Evolutionary conservation across 495 filamentous ascomycete genomes (phyloP), one percentile per base, ranked within the genome.

Genomic region (Aspergillus ellipticus): DNA sequence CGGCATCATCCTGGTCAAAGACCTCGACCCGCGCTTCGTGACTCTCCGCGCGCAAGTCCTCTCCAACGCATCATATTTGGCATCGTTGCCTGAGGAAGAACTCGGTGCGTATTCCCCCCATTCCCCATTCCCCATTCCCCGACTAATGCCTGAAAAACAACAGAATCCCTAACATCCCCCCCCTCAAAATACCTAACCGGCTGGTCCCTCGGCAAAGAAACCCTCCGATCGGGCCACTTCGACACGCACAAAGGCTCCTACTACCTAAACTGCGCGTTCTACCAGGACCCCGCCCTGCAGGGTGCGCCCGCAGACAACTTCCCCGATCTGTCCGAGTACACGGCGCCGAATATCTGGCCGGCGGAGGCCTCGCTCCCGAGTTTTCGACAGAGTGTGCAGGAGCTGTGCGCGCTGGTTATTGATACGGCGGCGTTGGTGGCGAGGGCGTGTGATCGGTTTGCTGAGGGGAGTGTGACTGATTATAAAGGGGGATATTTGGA

Each of bases 251-350:
- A 99, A 75, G 94, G 94, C 51, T 96, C 90, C 16, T 99, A 89
- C 79, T 99, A 97, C 68, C 87, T 92, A 67, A 97, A 97, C 74
- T 96, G 91, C 70, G 89, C 89, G 49, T 97, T 96, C 78, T 93
- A 94, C 68, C 83, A 92, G 48, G 81, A 89, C 57, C 77, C 83
- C 2, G 54, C 63, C 2, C 75, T 90, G 5, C 75, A 84, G 10
- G 82, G 80, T 46, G 85, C 86, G 6, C 79, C 85, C 2, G 73
- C 74, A 5, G 73, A 82, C 49, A 82, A 80, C 57, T 82, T 82
- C 58, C 59, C 82, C 2, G 82, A 84, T 53, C 75, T 86, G 24
- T 71, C 82, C 0, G 85, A 86, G 59, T 88, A 89, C 68, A 88
- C 85, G 1, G 75, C 78, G 6, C 79, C 81, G 17, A 97, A 97